A percentile compares a stretch with the other conserved stretches of the same genome.
phyloP scores from a whole-genome alignment of 768 basidiomycete genomes.

The Lentinula lateritia region DNA sequence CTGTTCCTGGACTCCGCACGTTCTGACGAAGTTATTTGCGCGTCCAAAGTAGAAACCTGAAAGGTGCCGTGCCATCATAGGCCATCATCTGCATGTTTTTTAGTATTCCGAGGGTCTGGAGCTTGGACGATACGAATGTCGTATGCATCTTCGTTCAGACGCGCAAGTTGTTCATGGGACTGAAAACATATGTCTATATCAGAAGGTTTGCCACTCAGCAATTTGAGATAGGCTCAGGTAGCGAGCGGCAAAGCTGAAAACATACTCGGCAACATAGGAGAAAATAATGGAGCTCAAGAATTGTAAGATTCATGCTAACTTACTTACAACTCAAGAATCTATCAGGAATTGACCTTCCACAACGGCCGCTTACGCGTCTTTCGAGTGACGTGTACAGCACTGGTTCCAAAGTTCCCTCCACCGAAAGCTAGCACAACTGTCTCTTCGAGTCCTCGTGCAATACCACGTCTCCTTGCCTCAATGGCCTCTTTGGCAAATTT shows the following conservation, averaged over 20 bases:
- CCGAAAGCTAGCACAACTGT: conserved; percentile 92
- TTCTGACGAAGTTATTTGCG: neutral
- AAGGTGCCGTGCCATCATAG: neutral
- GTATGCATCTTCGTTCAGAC: neutral
- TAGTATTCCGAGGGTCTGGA: neutral
- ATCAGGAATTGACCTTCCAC: conserved; percentile 74
- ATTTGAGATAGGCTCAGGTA: neutral
- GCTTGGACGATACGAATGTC: neutral
- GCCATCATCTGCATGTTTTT: neutral
- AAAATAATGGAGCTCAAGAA: neutral
- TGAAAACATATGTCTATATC: neutral
- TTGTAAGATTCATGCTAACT: neutral
- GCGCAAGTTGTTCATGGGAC: neutral
- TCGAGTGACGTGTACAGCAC: conserved; percentile 82
- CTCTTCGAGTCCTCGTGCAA: conserved; percentile 70
- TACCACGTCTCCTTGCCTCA: conserved; percentile 74
- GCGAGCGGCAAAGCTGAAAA: neutral
- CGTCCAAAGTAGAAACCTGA: neutral
- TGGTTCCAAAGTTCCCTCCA: conserved; percentile 58
- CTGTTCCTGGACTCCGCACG: conserved; percentile 2
- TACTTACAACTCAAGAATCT: neutral
- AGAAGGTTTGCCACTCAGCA: neutral
- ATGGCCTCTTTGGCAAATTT: conserved; percentile 90
- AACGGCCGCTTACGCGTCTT: conserved; percentile 82
- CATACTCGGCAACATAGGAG: neutral